Base-by-base conservation (phyloP, 2,329 filamentous ascomycete genomes). In the Fusarium udum region DNA sequence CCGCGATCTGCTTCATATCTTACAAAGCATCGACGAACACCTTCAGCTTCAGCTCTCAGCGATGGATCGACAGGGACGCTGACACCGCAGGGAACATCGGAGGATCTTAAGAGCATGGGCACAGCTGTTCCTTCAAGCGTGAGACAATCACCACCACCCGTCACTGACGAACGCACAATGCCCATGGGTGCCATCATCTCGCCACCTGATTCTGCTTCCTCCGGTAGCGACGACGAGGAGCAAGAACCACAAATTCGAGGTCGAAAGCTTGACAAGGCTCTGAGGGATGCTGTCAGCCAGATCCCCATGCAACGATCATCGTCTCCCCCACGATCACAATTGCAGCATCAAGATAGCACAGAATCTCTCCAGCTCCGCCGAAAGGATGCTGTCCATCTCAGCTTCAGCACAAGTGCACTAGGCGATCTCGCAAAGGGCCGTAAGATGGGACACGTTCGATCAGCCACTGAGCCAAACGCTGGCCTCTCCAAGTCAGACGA, bases 141-240 rank as follows among this genome's bases (percentile, higher is more conserved):
- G 71, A 90, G 93, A 77, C 93, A 95, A 81, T 97, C 95, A 53
- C 94, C 94, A 22, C 92, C 93, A n/a, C 93, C 94, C 24, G 83
- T 94, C 72, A 93, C 91, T 72, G 91, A 94, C 83, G 88, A 85
- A 32, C 82, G 90, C 67, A 85, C 89, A 72, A 96, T 97, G 82
- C 94, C 95, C 46, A 90, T 90, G 71, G 94, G 94, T 69, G 95
- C 94, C 72, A 90, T 97, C 76, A 93, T 97, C 67, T 98, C 95
- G 1, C 95, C 95, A 40, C 95, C 95, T 15, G 95, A 98, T 78
- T 97, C 95, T 39, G 88, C 89, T 12, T 88, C 89, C 43, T 93
- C 92, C 74, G 95, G 92, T 32, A 95, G 95, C 82, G 95, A 97
- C 80, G 94, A 97, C 75, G 94, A 97, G 79, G 94, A 97, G 78